Base-by-base conservation (phyloP, 2,329 filamentous ascomycete species). In the Passalora sequoiae region DNA sequence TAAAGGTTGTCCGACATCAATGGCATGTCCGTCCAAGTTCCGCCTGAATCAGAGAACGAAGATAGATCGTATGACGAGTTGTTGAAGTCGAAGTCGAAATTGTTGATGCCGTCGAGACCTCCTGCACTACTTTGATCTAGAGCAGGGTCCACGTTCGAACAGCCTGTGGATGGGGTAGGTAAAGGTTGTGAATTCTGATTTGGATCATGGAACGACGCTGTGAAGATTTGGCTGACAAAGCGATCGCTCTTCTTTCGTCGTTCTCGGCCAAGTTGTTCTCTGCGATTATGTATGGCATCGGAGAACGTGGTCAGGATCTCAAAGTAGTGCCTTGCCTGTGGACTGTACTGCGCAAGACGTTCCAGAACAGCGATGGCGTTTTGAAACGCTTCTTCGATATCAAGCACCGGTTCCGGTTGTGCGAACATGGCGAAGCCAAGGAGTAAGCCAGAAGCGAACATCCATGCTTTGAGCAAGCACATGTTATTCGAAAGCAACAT, bases 401-500 rank as follows among this genome's bases (percentile, higher is more conserved):
- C 69, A 5, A 68, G 60, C 21, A 74, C 68, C 1, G 68, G 58
- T 1, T 70, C 67, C 4, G 64, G 58, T 37, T 74, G 69, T 0
- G 72, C 72, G 46, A 80, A 77, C 49, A 77, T 70, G 1, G 73
- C 70, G 12, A 81, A 74, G 0, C 77, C 77, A 0, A 80, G 64
- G 0, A 80, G 70, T 0, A 81, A 60, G 0, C 76, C 77, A 2
- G 77, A 74, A 0, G 75, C 74, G 43, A 81, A 80, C 0, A 78
- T 53, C 51, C 64, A 44, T 74, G 70, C 13, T 46, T 80, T 80
- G 42, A 80, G 61, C 4, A 80, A 71, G 28, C 74, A 76, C 76
- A 80, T 78, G 42, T 79, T 79, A 6, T 1, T 74, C 38, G 0
- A 65, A 62, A 2, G 70, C 67, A 44, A 77, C 69, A 7, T 40